Base-by-base conservation (phyloP, 192 early-diverging fungal genomes). In the Podila verticillata region DNA sequence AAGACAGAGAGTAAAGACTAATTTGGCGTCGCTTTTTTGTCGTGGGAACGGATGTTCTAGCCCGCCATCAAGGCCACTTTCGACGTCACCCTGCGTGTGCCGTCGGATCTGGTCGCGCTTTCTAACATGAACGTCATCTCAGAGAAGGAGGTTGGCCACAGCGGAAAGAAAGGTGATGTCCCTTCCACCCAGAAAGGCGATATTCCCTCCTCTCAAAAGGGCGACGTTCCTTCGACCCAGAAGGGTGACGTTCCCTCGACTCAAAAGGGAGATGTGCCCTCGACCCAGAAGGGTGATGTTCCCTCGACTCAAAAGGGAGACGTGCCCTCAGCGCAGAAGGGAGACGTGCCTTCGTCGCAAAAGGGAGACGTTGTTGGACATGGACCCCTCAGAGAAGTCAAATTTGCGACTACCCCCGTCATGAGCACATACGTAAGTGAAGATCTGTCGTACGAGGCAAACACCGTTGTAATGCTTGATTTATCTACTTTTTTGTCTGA, bases 51-150 rank as follows among this genome's bases (percentile, higher is more conserved):
- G 54, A 6, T 31, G 12, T 63, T 28, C 24, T 72, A 86, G 87
- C 98, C 98, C 36, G 88, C 91, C 65, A 89, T 95, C 56, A 99
- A 99, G 86, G 96, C 97, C 32, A 96, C 94, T 0, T 99, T 98
- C 64, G 94, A 97, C 72, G 88, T 97, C 48, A 95, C 93, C 5
- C 85, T 99, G 66, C 86, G 91, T 48, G 94, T 99, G 36, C 87
- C 85, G 30, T 85, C 86, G 31, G 86, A 91, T 17, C 84, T 96
- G 57, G 91, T 89, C 28, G 97, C 96, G 17, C 86, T 99, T 48
- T 95, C 95, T 57, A 99, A 99, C 87, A 98, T 97, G 95, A 88
- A 95, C 62, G 89, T 90, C 29, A 82, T 92, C 48, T 88, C 90
- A 26, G 93, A 95, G 63, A 89, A 84, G 57, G 81, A 83, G 30